Evolutionary conservation across 306 rosid genomes (phyloP), one percentile per base, ranked within the genome.

Genomic region (Sicyos edulis): DNA sequence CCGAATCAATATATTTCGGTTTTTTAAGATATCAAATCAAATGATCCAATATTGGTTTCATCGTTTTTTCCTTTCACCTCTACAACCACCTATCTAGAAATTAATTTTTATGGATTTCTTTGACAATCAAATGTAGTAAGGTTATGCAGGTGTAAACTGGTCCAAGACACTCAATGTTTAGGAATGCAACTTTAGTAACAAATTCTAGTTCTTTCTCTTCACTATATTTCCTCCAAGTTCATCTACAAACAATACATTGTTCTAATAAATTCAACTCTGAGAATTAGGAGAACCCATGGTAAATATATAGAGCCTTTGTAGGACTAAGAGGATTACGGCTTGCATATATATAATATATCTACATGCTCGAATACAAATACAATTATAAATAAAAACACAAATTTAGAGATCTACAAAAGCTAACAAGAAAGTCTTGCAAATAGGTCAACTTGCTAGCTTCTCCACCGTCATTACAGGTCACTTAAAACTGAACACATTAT

Each of bases 281-380:
- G 26, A 52, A 64, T 59, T 59, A 24, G 44, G 44, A 60, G 20
- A 32, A 60, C 45, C 64, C 1, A 60, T 14, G 20, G 47, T 3
- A 60, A 0, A 29, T 29, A 16, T 26, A 60, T 15, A 26, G 29
- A 60, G 44, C 67, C 32, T 60, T 60, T 15, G 55, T 15, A 7
- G 21, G 67, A 10, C 7, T 42, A 32, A 53, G 34, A 65, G 10
- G 54, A 40, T 42, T 44, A 42, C 54, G 0, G 44, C 29, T 10
- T 65, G 9, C 47, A 63, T 9, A 62, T 26, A 2, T 59, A 14
- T 29, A 59, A 59, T 26, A 59, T 59, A 34, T 62, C 22, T 34
- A 34, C 20, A n/a, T 16, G 51, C 69, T 16, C n/a, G 50, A n/a
- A 17, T 34, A 60, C 67, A 60, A 63, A n/a, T 34, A 65, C 54